phyloP scores from a whole-genome alignment of 306 rosid species.

The Delonix regia region DNA sequence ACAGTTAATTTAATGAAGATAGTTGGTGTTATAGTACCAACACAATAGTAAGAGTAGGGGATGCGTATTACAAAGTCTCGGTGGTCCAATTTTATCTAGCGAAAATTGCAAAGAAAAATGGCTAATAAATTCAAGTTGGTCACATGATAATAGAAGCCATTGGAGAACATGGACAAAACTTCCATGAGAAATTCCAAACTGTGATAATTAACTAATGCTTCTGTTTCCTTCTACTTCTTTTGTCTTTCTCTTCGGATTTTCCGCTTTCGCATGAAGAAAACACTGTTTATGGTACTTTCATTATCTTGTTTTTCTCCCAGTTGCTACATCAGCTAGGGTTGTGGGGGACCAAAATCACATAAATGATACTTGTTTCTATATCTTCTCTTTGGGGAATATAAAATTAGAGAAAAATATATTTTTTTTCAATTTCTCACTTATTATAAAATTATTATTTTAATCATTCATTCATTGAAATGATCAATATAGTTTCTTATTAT shows the following conservation, averaged over 20 bases:
- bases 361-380: constrained; percentile 35
- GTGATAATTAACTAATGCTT: constrained; percentile 39
- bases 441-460: no score
- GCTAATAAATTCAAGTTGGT: constrained; percentile 45
- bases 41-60: no score
- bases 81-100: constrained; percentile 46
- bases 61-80: no score
- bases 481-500: no score
- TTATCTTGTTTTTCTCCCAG: constrained; percentile 33
- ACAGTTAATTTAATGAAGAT: no score
- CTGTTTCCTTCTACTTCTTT: constrained; percentile 46
- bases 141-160: constrained; percentile 49
- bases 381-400: no score
- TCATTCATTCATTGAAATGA: no score
- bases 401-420: no score
- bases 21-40: no score
- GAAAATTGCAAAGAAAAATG: constrained; percentile 31
- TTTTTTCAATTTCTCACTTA: no score
- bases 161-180: constrained; percentile 70
- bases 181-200: constrained; percentile 52
- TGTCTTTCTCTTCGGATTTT: constrained; percentile 53
- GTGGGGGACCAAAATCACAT: constrained; percentile 49
- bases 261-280: constrained; percentile 45
- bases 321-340: constrained; percentile 29
- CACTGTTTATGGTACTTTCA: constrained; percentile 33